These are phyloP conservation scores for Arachis monticola DNA, from an alignment of 331 rosid species.

Conservation along the genomic window DNA sequence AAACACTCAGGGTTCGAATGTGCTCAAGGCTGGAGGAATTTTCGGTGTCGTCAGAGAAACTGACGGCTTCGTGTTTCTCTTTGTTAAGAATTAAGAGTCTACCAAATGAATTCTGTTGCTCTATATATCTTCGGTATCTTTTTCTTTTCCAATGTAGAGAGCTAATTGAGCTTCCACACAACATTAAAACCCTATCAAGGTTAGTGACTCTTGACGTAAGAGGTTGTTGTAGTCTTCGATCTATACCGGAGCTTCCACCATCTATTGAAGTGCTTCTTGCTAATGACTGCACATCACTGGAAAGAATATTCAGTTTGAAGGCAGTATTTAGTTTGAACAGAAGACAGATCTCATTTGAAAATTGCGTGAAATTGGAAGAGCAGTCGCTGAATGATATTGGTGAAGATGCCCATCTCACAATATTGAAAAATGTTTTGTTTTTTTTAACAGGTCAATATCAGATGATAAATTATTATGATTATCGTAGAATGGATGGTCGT, in stretches of 20 bases:
- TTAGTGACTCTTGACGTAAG: not conserved
- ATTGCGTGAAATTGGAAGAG: constrained; percentile 12
- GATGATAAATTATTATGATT: too few relatives aligned
- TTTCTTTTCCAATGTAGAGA: not conserved
- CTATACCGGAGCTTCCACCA: constrained; percentile 34
- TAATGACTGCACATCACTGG: constrained; percentile 5
- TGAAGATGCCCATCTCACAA: not conserved
- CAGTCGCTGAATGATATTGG: not conserved
- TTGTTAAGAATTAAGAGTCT: not conserved
- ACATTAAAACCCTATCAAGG: not conserved
- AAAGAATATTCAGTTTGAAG: constrained; percentile 1
- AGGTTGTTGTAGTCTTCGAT: constrained; percentile 18
- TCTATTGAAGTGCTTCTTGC: constrained; percentile 3
- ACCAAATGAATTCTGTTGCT: not conserved
- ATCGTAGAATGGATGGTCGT: too few relatives aligned
- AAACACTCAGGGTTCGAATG: too few relatives aligned
- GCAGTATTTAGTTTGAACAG: not conserved
- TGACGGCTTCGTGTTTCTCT: not conserved
- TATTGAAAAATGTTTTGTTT: not conserved
- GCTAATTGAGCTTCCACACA: not conserved
- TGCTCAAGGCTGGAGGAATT: not conserved
- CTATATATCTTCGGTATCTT: not conserved
- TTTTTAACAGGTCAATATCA: too few relatives aligned
- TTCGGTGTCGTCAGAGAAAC: not conserved
- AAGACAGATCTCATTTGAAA: not conserved